Base-by-base conservation (phyloP, 805 yeast genomes). In the Schwanniomyces occidentalis region DNA sequence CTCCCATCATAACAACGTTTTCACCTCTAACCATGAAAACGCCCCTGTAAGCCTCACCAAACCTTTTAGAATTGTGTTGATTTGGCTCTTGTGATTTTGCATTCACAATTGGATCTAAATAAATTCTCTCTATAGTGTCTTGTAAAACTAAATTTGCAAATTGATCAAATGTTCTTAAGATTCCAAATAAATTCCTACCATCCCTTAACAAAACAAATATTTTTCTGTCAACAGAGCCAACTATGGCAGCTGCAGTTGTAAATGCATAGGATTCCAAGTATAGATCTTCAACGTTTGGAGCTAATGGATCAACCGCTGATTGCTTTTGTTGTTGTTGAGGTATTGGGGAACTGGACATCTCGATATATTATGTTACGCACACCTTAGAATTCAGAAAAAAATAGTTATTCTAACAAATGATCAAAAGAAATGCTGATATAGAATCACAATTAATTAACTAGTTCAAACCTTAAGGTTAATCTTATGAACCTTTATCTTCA, bases 1-100 rank as follows among this genome's bases (percentile, higher is more conserved):
- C 97, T 14, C 98, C 99, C 56, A 93, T 59, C 80, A 90, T 77
- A 7, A 90, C 93, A 6, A 93, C 93, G 51, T 91, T 91, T 60
- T 93, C 99, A 42, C 99, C 99, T 63, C 99, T 83, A 25, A 93
- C 82, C 65, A 93, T 76, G 55, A 81, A 82, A 32, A 87, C 85
- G 7, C 96, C 96, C 34, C 84, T 75, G 32, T 71, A 71, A n/a
- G 66, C 69, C 57, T 91, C 96, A 6, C 85, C 95, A 54, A 80
- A 91, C 43, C 74, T 54, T 25, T 65, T 67, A 3, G 58, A 59
- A 17, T 30, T 38, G 22, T 20, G 9, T 20, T 20, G 7, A 5
- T 20, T 19, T 14, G 32, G 26, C 9, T 32, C 33, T 2, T 34
- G 31, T 8, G 43, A 42, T 30, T 66, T 63, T 10, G 71, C 77